Base-by-base conservation (phyloP, 2,329 filamentous ascomycete genomes). In the Colletotrichum magnum region DNA sequence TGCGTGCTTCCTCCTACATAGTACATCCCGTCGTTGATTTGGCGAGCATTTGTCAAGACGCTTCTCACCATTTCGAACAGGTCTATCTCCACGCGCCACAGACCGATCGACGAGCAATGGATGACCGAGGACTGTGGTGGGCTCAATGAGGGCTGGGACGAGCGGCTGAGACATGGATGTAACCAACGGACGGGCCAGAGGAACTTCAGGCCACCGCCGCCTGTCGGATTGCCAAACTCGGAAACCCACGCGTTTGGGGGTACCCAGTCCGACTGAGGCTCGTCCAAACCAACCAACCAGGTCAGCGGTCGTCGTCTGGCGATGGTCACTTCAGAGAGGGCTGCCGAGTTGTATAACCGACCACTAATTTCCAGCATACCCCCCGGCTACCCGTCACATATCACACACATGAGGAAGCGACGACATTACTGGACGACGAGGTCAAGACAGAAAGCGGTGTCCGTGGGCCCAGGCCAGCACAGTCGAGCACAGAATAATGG, bases 151-250 rank as follows among this genome's bases (percentile, higher is more conserved):
- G 54, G 41, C 45, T 50, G 50, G 18, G 62, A 59, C 54, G 56
- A 53, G 56, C 53, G 62, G 62, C 62, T 65, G 56, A 65, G 62
- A 65, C 66, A 69, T 59, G 66, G 48, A 65, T 65, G 50, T 56
- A 48, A 32, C 53, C 58, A 36, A 45, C 43, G 47, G 18, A 41
- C 9, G 13, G 56, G 41, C 64, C 28, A 62, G 43, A 52, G 58
- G 26, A 21, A 54, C 39, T 21, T 59, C 52, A 21, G 51, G 24
- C 59, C 54, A 54, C 51, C 51, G 41, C 60, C 39, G 59, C 41
- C 26, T 64, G 65, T 53, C 60, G 60, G 65, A 21, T 68, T 68
- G 47, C 65, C 65, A 47, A 58, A 68, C 47, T 41, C 24, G 60
- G 65, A 39, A 64, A 18, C 21, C 53, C 60, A 68, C 52, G 24